Evolutionary conservation across 208 protist genomes (phyloP).

Genomic region (Acanthamoeba polyphaga): DNA sequence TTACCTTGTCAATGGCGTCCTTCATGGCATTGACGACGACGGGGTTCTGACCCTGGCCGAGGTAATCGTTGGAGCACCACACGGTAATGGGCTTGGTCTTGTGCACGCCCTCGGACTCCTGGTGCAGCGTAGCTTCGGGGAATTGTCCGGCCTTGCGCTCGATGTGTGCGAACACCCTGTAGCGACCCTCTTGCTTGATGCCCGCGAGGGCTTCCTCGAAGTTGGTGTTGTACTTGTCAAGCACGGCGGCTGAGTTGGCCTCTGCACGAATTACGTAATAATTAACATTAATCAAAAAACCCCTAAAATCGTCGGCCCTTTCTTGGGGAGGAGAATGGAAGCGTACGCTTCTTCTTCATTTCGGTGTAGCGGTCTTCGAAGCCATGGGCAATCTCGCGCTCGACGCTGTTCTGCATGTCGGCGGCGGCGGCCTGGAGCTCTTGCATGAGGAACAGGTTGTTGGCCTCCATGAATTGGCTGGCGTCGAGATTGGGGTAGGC

Average conservation of each 20-base stretch:
- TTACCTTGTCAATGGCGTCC: conserved; percentile 81
- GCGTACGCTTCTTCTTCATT: conserved; percentile 55
- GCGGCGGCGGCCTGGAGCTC: neutral
- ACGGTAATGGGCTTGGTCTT: conserved; percentile 88
- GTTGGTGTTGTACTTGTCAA: conserved; percentile 67
- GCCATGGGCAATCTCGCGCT: conserved; percentile 20
- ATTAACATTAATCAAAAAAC: neutral
- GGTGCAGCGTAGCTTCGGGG: conserved; percentile 59
- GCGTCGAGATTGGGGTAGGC: neutral
- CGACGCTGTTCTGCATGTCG: neutral
- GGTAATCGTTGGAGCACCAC: conserved; percentile 95
- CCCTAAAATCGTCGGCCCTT: neutral
- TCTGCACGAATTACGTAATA: neutral
- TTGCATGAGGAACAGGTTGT: conserved; percentile 48
- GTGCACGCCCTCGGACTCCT: conserved; percentile 9
- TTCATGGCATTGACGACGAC: conserved; percentile 88
- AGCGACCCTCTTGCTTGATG: conserved; percentile 81
- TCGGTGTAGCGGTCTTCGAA: conserved; percentile 13
- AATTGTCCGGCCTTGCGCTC: conserved; percentile 76
- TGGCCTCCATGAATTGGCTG: conserved; percentile 5
- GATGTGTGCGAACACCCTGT: conserved; percentile 78
- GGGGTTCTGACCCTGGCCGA: conserved; percentile 93
- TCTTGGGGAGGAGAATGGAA: neutral
- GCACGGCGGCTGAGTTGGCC: conserved; percentile 5
- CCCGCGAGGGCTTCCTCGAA: conserved; percentile 56